These are phyloP conservation scores for Xylaria grammica DNA, from an alignment of 495 filamentous ascomycete species.

Conservation along the genomic window DNA sequence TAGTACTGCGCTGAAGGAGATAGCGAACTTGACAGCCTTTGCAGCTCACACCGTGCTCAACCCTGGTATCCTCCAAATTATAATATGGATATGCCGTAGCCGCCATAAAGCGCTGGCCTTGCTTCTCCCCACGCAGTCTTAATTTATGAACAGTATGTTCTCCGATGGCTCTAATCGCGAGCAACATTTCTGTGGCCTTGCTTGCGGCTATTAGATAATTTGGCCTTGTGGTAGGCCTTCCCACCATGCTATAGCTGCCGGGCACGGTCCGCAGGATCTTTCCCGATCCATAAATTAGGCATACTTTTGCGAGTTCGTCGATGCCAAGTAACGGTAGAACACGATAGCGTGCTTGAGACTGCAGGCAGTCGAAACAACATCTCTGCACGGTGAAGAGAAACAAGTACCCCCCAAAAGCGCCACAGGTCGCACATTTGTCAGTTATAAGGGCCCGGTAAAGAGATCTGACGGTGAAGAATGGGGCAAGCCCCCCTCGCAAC, in stretches of 20 bases:
- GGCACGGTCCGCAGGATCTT: background rate
- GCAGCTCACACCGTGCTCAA: conserved; percentile 19
- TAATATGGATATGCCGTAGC: conserved; percentile 18
- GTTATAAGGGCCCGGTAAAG: conserved; percentile 20
- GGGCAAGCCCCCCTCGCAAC: conserved; percentile 14
- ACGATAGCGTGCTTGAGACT: conserved; percentile 7
- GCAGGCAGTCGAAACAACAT: conserved; percentile 19
- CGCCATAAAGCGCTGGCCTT: conserved; percentile 13
- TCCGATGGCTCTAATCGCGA: background rate
- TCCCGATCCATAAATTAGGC: background rate
- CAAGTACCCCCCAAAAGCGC: conserved; percentile 16
- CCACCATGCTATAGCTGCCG: conserved; percentile 2
- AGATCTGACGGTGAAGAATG: conserved; percentile 13
- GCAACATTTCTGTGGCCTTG: background rate
- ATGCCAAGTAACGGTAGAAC: conserved; percentile 8
- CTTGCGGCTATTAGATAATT: background rate
- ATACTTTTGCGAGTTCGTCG: conserved; percentile 14
- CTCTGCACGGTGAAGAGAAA: conserved; percentile 18
- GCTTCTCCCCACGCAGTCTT: background rate
- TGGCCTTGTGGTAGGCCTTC: background rate
- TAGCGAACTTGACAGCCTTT: conserved; percentile 14
- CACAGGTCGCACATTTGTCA: conserved; percentile 16
- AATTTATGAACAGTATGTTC: background rate
- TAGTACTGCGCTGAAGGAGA: background rate
- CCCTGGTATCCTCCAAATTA: background rate